A percentile compares a stretch with the other conserved stretches of the same genome.
Conservation (phyloP, 116 monocot genomes). For the Dioscorea cayenensis region DNA sequence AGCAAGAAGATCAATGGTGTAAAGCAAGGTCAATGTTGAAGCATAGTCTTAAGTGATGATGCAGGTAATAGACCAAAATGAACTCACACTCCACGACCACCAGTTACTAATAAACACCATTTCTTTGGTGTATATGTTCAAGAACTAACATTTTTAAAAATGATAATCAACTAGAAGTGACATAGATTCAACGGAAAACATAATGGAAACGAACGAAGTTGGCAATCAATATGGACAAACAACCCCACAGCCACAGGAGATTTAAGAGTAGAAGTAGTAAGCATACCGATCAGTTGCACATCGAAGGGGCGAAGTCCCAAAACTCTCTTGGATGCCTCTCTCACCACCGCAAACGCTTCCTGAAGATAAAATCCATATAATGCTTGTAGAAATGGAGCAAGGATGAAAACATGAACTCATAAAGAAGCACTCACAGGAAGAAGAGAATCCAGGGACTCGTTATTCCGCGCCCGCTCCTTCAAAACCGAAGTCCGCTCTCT, state of each 20-base stretch:
- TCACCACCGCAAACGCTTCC: slow-evolving; percentile 98
- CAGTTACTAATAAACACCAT: too few species aligned
- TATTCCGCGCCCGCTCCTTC: slow-evolving; percentile 59
- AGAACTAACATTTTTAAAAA: too few species aligned
- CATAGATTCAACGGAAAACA: too few species aligned
- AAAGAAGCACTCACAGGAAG: slow-evolving; percentile 43
- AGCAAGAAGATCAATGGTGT: too few species aligned
- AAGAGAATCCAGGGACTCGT: slow-evolving; percentile 78
- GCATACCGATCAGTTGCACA: slow-evolving; percentile 86
- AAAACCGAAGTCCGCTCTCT: slow-evolving; percentile 59
- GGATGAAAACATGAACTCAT: background rate
- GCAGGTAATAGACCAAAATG: too few species aligned
- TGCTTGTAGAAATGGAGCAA: background rate
- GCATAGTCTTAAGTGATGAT: too few species aligned
- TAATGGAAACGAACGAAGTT: too few species aligned
- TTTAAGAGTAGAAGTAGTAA: background rate
- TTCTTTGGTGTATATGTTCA: too few species aligned
- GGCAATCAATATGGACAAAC: too few species aligned
- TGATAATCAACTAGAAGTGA: too few species aligned
- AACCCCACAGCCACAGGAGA: slow-evolving; percentile 1
- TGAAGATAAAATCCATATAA: slow-evolving; percentile 19
- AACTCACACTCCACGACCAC: too few species aligned
- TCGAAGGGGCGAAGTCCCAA: slow-evolving; percentile 97
- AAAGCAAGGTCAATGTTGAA: too few species aligned
- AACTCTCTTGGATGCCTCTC: slow-evolving; percentile 96